A percentile compares a stretch with the other conserved stretches of the same genome.
Evolutionary conservation across 2,329 filamentous ascomycete species (phyloP).

Genomic region (Pseudogymnoascus pannorum): DNA sequence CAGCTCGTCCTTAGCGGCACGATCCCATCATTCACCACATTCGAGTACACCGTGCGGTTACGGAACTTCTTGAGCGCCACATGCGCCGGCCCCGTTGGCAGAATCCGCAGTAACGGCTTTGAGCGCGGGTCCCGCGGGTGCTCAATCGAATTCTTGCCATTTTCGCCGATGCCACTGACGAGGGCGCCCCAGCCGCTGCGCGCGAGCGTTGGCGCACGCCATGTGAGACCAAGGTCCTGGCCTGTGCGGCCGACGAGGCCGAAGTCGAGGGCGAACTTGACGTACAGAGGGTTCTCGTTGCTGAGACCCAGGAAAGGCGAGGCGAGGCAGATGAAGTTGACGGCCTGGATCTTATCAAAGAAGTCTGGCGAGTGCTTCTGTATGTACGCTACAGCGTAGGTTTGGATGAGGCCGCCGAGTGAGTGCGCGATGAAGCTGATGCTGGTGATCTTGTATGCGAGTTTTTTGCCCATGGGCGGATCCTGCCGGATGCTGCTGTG

Average conservation of each 20-base stretch:
- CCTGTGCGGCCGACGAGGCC: slow-evolving; percentile 93
- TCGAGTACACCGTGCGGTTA: slow-evolving; percentile 89
- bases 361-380: slow-evolving; percentile 91
- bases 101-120: slow-evolving; percentile 79
- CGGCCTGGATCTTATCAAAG: slow-evolving; percentile 74
- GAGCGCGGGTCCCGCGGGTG: slow-evolving; percentile 64
- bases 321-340: slow-evolving; percentile 86
- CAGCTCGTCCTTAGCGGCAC: slow-evolving; percentile 93
- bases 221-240: slow-evolving; percentile 89
- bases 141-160: slow-evolving; percentile 51
- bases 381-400: slow-evolving; percentile 92
- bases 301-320: slow-evolving; percentile 85
- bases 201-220: slow-evolving; percentile 80
- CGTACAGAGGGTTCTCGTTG: slow-evolving; percentile 95
- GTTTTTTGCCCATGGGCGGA: slow-evolving; percentile 32
- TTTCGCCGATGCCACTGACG: slow-evolving; percentile 72
- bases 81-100: slow-evolving; percentile 88
- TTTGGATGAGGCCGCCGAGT: slow-evolving; percentile 81
- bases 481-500: slow-evolving; percentile 52
- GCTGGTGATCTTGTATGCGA: slow-evolving; percentile 78
- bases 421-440: slow-evolving; percentile 95
- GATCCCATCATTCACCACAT: slow-evolving; percentile 96
- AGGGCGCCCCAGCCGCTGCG: slow-evolving; percentile 83
- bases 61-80: slow-evolving; percentile 79
- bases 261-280: slow-evolving; percentile 94